Conservation (phyloP, 352 stramenopile species). For the Elongisporangium senticosum region DNA sequence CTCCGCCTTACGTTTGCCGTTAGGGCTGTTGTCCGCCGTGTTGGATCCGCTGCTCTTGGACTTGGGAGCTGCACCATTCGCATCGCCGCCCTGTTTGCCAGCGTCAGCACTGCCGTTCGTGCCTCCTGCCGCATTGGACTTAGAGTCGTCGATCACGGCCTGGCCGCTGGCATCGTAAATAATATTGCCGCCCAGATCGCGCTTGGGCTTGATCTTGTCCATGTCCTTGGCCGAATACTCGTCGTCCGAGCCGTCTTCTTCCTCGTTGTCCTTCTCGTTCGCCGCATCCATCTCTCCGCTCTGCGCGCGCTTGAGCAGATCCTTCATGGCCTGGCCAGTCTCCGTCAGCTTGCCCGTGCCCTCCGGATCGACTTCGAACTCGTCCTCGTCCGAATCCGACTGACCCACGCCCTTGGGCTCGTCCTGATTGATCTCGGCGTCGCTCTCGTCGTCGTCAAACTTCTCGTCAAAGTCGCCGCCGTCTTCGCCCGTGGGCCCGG, state of each 20-base stretch:
- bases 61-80: constrained; percentile 10
- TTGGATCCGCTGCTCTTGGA: constrained; percentile 13
- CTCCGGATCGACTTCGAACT: constrained; percentile 67
- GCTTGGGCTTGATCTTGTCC: constrained; percentile 56
- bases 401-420: constrained; percentile 44
- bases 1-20: constrained; percentile 46
- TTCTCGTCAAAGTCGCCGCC: constrained; percentile 85
- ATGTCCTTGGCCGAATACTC: constrained; percentile 78
- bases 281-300: constrained; percentile 62
- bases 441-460: constrained; percentile 84
- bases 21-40: constrained; percentile 14
- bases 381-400: constrained; percentile 73
- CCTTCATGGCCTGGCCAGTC: constrained; percentile 80
- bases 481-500: constrained; percentile 69
- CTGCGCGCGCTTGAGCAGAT: constrained; percentile 72
- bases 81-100: constrained; percentile 1
- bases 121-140: constrained; percentile 16
- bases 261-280: constrained; percentile 61
- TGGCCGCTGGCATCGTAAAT: constrained; percentile 36
- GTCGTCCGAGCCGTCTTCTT: constrained; percentile 50
- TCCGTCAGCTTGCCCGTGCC: constrained; percentile 72
- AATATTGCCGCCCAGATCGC: constrained; percentile 76
- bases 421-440: constrained; percentile 76
- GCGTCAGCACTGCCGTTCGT: constrained; percentile 15
- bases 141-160: constrained; percentile 15